Evolutionary conservation across 2,329 filamentous ascomycete genomes (phyloP).

Genomic region (Trichoderma breve): DNA sequence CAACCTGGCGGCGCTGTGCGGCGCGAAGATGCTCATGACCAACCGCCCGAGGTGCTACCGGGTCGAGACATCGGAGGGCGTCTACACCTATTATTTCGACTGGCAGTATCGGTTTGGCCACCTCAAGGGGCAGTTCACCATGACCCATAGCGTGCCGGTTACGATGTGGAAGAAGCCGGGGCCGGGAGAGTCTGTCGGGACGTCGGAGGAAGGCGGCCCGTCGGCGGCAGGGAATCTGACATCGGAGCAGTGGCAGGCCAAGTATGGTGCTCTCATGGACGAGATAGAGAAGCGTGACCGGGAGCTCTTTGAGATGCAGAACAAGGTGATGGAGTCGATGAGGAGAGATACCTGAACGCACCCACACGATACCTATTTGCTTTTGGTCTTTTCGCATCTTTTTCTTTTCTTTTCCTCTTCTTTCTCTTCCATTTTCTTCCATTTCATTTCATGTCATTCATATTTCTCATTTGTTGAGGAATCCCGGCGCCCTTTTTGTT

Average conservation of each 20-base stretch:
- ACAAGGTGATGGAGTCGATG: constrained; percentile 42
- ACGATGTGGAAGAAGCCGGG: constrained; percentile 39
- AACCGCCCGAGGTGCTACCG: constrained; percentile 42
- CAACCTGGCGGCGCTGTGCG: constrained; percentile 57
- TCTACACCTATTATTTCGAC: constrained; percentile 48
- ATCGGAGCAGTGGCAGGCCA: constrained; percentile 49
- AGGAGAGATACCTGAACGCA: constrained; percentile 22
- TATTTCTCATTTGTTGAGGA: neutral
- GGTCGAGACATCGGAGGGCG: constrained; percentile 41
- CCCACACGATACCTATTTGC: constrained; percentile 21
- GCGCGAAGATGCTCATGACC: constrained; percentile 51
- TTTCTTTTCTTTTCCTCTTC: neutral
- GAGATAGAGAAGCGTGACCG: constrained; percentile 59
- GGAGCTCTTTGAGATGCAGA: constrained; percentile 45
- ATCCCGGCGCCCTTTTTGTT: neutral
- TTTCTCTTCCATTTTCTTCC: neutral
- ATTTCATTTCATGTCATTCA: neutral
- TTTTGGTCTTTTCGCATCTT: neutral
- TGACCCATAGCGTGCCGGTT: constrained; percentile 49
- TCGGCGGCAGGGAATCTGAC: constrained; percentile 26
- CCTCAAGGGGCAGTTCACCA: constrained; percentile 52
- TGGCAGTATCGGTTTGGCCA: constrained; percentile 58
- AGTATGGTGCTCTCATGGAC: constrained; percentile 57
- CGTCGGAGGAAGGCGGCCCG: constrained; percentile 20
- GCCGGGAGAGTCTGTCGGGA: constrained; percentile 25